phyloP scores from a whole-genome alignment of 2,329 filamentous ascomycete genomes.

The Xylariales sp. region DNA sequence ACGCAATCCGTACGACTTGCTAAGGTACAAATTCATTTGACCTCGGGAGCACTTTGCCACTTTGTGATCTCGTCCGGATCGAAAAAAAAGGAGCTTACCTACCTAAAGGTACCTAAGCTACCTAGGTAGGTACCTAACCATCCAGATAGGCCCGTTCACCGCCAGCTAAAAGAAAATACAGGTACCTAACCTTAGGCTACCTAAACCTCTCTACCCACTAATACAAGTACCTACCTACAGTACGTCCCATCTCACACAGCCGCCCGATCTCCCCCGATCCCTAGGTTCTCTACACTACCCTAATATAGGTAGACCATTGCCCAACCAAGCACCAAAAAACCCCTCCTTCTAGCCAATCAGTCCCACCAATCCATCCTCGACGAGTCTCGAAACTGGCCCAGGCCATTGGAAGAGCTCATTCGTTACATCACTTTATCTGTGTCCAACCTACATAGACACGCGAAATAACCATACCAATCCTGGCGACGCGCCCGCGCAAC shows the following conservation, averaged over 20 bases:
- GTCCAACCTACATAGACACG: conserved; percentile 25
- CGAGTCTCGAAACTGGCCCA: conserved; percentile 40
- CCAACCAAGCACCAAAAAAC: conserved; percentile 30
- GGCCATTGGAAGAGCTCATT: conserved; percentile 43
- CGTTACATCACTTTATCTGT: conserved; percentile 47
- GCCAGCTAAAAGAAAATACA: too few relatives aligned
- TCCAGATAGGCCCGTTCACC: too few relatives aligned
- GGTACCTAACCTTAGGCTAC: too few relatives aligned
- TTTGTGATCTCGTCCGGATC: conserved; percentile 15
- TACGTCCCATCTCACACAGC: not conserved
- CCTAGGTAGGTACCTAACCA: too few relatives aligned
- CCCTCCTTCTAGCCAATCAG: conserved; percentile 48
- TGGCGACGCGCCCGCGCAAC: conserved; percentile 32
- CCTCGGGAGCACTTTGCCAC: not conserved
- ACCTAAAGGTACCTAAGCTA: too few relatives aligned
- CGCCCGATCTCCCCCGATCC: conserved; percentile 18
- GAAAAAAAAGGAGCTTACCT: not conserved
- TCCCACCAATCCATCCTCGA: conserved; percentile 48
- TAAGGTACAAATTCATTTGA: not conserved
- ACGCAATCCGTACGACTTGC: not conserved
- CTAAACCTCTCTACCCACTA: too few relatives aligned
- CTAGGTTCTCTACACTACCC: conserved; percentile 16
- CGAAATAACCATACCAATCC: conserved; percentile 27
- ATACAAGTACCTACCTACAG: not conserved
- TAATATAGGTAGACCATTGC: not conserved